Evolutionary conservation across 179 eudicot genomes (phyloP).

Genomic region (Spinacia oleracea): DNA sequence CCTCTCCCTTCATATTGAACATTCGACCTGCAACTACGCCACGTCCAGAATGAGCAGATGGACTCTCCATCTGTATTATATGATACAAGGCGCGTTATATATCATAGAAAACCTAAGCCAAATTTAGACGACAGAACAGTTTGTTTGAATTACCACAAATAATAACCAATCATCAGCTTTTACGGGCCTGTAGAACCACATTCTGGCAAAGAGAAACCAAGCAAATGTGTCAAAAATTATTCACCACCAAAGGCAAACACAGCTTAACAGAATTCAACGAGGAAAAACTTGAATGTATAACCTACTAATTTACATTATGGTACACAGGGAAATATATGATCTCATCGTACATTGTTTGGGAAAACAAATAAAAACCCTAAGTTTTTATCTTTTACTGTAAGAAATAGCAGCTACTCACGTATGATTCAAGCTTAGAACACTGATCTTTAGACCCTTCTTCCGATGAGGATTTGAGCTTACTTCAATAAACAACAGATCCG

Average conservation of each 20-base stretch:
- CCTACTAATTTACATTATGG: neutral
- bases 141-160: conserved; percentile 60
- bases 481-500: conserved; percentile 74
- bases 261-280: neutral
- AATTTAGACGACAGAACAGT: neutral
- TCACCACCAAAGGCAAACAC: neutral
- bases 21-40: conserved; percentile 79
- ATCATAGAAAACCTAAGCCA: neutral
- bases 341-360: neutral
- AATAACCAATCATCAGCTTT: conserved; percentile 96
- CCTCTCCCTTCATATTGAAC: conserved; percentile 86
- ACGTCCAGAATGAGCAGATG: conserved; percentile 65
- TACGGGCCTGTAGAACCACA: conserved; percentile 91
- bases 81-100: conserved; percentile 3
- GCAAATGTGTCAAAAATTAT: neutral
- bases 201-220: conserved; percentile 48
- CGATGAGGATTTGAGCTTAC: conserved; percentile 91
- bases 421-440: conserved; percentile 81
- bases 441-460: conserved; percentile 51
- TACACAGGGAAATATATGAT: neutral
- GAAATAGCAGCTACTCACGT: conserved; percentile 55
- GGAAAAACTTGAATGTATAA: neutral
- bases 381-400: neutral
- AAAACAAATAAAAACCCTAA: neutral
- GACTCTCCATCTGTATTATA: conserved; percentile 82